phyloP scores from a whole-genome alignment of 1,139 yeast species.

The Hyphopichia fennica region DNA sequence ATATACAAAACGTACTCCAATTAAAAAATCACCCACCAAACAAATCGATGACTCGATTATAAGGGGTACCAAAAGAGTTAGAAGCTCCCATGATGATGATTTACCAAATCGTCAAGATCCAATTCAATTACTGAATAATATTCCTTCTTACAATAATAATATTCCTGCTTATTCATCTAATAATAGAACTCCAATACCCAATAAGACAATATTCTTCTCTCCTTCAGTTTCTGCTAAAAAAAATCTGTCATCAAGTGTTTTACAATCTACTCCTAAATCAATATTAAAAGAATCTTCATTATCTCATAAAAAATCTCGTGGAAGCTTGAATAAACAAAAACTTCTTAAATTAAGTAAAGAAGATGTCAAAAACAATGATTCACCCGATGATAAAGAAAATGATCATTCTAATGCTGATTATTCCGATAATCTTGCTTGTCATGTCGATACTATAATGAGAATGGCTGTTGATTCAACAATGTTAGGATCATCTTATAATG shows the following conservation, averaged over 20 bases:
- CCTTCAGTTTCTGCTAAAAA: slow-evolving; percentile 27
- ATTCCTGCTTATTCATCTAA: too few species aligned
- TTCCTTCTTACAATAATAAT: not conserved
- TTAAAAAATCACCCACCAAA: slow-evolving; percentile 2
- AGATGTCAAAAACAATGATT: not conserved
- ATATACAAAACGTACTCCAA: not conserved
- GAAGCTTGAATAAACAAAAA: slow-evolving; percentile 1
- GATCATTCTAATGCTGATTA: slow-evolving; percentile 6
- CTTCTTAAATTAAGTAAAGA: not conserved
- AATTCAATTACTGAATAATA: not conserved
- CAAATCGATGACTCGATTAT: slow-evolving; percentile 4
- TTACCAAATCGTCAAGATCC: slow-evolving; percentile 1
- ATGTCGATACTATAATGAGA: slow-evolving; percentile 47
- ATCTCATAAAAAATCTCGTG: slow-evolving; percentile 1
- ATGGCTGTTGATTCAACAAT: slow-evolving; percentile 53
- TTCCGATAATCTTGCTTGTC: slow-evolving; percentile 45
- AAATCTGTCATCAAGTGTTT: slow-evolving; percentile 8
- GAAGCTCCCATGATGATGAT: slow-evolving; percentile 8
- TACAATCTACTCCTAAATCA: slow-evolving; percentile 27
- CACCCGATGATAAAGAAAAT: slow-evolving; percentile 1
- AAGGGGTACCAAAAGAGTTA: slow-evolving; percentile 10
- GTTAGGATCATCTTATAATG: slow-evolving; percentile 41
- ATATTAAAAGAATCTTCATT: slow-evolving; percentile 14
- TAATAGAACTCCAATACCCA: slow-evolving; percentile 29
- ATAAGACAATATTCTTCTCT: slow-evolving; percentile 32